A percentile compares a stretch with the other conserved stretches of the same genome.
Evolutionary conservation across 257 asterid species (phyloP).

Genomic region (Nicotiana sylvestris): DNA sequence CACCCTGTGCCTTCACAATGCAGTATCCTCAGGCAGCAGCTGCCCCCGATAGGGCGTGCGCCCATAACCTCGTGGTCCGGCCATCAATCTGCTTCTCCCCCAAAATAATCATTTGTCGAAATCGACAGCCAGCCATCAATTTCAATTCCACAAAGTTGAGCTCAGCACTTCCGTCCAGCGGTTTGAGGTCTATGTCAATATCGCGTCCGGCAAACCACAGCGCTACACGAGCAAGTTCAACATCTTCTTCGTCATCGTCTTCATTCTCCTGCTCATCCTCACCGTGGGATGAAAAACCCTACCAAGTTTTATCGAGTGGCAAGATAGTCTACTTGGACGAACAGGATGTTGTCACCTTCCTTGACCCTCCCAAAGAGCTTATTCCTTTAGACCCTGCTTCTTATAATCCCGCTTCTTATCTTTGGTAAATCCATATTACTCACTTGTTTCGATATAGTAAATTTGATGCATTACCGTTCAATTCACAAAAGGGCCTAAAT

Average conservation of each 20-base stretch:
- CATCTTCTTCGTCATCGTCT: neutral
- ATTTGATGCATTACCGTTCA: neutral
- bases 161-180: neutral
- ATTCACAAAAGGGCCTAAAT: too few relatives aligned
- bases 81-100: neutral
- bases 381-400: slow-evolving; percentile 80
- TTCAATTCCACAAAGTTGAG: neutral
- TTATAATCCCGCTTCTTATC: slow-evolving; percentile 73
- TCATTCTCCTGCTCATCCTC: slow-evolving; percentile 15
- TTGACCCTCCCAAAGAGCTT: slow-evolving; percentile 73
- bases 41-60: slow-evolving; percentile 60
- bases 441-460: neutral
- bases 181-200: neutral
- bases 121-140: neutral
- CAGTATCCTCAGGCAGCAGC: neutral
- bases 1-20: neutral
- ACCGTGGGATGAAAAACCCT: slow-evolving; percentile 46
- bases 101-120: slow-evolving; percentile 7
- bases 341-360: slow-evolving; percentile 63
- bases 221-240: neutral
- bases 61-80: slow-evolving; percentile 28
- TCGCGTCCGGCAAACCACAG: neutral
- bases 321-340: slow-evolving; percentile 46
- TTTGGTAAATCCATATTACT: slow-evolving; percentile 40
- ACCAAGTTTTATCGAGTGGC: slow-evolving; percentile 31